Evolutionary conservation across 2,329 filamentous ascomycete species (phyloP).

Genomic region (Hymenoscyphus repandus): DNA sequence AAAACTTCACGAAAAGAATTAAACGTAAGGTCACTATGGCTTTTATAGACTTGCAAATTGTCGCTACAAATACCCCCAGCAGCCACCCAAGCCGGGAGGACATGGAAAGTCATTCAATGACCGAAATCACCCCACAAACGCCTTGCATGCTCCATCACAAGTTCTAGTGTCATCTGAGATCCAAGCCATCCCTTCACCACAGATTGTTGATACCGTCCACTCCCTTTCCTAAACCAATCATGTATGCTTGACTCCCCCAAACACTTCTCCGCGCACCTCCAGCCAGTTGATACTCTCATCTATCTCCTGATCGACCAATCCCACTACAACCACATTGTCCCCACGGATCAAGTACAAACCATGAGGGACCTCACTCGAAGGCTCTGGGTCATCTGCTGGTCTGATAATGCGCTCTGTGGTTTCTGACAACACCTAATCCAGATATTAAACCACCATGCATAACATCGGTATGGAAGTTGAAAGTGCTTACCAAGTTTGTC

Average conservation of each 20-base stretch:
- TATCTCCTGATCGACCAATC: conserved; percentile 81
- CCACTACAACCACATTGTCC: conserved; percentile 89
- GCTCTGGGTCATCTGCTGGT: conserved; percentile 74
- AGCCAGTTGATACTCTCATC: conserved; percentile 91
- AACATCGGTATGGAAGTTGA: not conserved
- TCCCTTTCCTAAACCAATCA: conserved; percentile 16
- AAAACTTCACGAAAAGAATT: no score
- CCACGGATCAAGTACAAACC: conserved; percentile 90
- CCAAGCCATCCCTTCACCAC: not conserved
- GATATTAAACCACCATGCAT: not conserved
- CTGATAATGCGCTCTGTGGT: conserved; percentile 89
- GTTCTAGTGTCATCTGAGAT: conserved; percentile 3
- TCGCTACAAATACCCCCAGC: no score
- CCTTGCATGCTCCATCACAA: conserved; percentile 28
- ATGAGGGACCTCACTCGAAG: conserved; percentile 73
- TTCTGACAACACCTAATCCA: conserved; percentile 63
- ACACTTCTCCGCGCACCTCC: conserved; percentile 77
- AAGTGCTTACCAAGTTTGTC: conserved; percentile 69
- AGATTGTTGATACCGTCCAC: not conserved
- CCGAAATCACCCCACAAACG: conserved; percentile 21
- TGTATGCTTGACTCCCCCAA: conserved; percentile 80
- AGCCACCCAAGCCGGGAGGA: no score
- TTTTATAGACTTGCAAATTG: no score
- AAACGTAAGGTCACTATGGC: no score
- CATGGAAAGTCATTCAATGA: not conserved